Base-by-base conservation (phyloP, 345 rosid genomes). In the Hibiscus syriacus region DNA sequence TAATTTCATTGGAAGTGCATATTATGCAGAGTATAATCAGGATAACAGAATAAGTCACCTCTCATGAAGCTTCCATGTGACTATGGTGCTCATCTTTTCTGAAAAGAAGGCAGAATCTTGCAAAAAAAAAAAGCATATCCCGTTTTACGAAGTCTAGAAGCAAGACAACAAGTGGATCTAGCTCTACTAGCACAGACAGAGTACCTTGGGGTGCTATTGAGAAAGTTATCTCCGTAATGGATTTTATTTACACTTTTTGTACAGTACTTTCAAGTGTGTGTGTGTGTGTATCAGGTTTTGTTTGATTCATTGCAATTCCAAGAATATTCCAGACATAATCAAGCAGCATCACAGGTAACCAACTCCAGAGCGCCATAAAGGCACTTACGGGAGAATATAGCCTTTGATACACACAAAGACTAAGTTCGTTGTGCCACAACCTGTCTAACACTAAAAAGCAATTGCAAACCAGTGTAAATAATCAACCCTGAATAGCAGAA, bases 1-100 rank as follows among this genome's bases (percentile, higher is more conserved):
- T 36, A 36, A 3, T 60, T 60, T 38, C 19, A 38, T 39, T 94
- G 73, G 96, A 87, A 67, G 96, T 89, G 34, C 12, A 9, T 27
- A 55, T 55, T 14, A 26, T n/a, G 60, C 32, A 55, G 27, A 16
- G 36, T 5, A 55, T 27, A 55, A 26, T n/a, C n/a, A n/a, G n/a
- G n/a, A n/a, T n/a, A n/a, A n/a, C n/a, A n/a, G n/a, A n/a, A n/a
- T n/a, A n/a, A n/a, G n/a, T n/a, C n/a, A n/a, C n/a, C n/a, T n/a
- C n/a, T n/a, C n/a, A n/a, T n/a, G n/a, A n/a, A n/a, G n/a, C n/a
- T n/a, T n/a, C n/a, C n/a, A n/a, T n/a, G n/a, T n/a, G n/a, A n/a
- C n/a, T n/a, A n/a, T n/a, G n/a, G n/a, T n/a, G n/a, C n/a, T n/a
- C n/a, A n/a, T n/a, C n/a, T n/a, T n/a, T n/a, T n/a, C n/a, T n/a